Evolutionary conservation across 495 filamentous ascomycete genomes (phyloP).

Genomic region (Tuber magnatum): DNA sequence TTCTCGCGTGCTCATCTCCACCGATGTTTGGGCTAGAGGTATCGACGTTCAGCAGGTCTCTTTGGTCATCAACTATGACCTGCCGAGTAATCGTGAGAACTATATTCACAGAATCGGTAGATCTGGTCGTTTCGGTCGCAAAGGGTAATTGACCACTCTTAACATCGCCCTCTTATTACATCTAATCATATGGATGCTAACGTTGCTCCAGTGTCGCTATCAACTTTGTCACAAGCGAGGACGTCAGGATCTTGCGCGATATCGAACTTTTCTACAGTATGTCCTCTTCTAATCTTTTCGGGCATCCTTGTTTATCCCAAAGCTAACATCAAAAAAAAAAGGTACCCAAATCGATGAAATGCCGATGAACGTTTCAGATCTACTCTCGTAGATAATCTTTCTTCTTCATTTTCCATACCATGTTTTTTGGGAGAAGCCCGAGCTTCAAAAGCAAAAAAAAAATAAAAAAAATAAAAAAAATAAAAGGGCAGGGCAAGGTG

Average conservation of each 20-base stretch:
- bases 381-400: conserved; percentile 44
- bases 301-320: background rate
- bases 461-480: conserved; percentile 17
- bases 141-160: conserved; percentile 46
- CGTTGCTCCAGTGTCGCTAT: conserved; percentile 66
- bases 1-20: conserved; percentile 94
- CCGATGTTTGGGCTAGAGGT: conserved; percentile 93
- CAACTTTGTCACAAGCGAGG: conserved; percentile 97
- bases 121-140: conserved; percentile 90
- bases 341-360: conserved; percentile 97
- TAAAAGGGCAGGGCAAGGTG: too few species aligned
- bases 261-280: conserved; percentile 76
- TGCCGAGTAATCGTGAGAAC: conserved; percentile 98
- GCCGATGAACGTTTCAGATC: conserved; percentile 88
- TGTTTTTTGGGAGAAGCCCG: conserved; percentile 2
- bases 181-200: background rate
- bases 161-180: background rate
- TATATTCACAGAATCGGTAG: conserved; percentile 98
- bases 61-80: conserved; percentile 98
- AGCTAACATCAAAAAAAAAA: conserved; percentile 46
- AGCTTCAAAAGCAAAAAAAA: background rate
- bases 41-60: conserved; percentile 99
- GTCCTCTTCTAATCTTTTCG: background rate
- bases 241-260: conserved; percentile 93
- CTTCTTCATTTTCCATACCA: background rate